phyloP scores from a whole-genome alignment of 2,329 filamentous ascomycete species.

The Sclerotinia nivalis region DNA sequence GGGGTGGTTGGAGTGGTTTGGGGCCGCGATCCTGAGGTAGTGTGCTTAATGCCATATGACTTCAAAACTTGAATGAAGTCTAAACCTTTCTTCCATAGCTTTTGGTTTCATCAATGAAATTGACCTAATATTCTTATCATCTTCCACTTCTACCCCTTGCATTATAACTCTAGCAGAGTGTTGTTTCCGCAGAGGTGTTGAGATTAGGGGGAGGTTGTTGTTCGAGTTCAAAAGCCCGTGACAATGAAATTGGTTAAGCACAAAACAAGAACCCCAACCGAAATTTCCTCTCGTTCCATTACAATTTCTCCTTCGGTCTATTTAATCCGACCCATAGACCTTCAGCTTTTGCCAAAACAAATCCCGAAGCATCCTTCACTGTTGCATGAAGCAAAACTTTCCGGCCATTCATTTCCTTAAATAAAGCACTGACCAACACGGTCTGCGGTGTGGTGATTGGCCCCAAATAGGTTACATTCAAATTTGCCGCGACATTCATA shows the following conservation, averaged over 20 bases:
- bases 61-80: too few species aligned
- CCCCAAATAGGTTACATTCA: not conserved
- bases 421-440: not conserved
- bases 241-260: not conserved
- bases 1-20: too few species aligned
- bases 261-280: not conserved
- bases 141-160: too few species aligned
- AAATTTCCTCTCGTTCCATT: not conserved
- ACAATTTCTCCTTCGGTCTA: not conserved
- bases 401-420: not conserved
- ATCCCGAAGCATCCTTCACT: not conserved
- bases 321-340: not conserved
- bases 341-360: not conserved
- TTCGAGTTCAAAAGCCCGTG: too few species aligned
- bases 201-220: too few species aligned
- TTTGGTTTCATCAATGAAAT: too few species aligned
- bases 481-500: not conserved
- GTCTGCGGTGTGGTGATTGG: not conserved
- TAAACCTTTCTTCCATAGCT: too few species aligned
- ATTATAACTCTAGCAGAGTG: too few species aligned
- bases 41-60: too few species aligned
- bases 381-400: not conserved
- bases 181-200: too few species aligned
- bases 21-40: too few species aligned
- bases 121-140: too few species aligned